phyloP scores from a whole-genome alignment of 805 yeast species.

The Diddensiella caesifluorescens region DNA sequence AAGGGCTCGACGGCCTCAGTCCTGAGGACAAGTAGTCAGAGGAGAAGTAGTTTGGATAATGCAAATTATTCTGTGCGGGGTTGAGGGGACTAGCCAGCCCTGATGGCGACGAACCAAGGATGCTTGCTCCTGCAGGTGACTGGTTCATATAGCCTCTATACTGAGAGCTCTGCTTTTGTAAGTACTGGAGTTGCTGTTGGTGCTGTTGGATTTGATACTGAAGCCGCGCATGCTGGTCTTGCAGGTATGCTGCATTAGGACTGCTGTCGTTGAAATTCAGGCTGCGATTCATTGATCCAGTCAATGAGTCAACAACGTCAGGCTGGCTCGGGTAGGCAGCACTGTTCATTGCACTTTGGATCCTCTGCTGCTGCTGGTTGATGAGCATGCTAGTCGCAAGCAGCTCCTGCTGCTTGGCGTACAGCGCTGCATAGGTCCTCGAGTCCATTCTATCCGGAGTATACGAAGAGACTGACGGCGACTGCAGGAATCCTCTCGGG shows the following conservation, averaged over 20 bases:
- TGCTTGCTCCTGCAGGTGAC: conserved; percentile 12
- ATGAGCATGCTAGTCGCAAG: conserved; percentile 29
- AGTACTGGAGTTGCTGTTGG: conserved; percentile 15
- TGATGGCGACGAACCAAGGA: too few relatives aligned
- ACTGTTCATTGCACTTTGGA: conserved; percentile 28
- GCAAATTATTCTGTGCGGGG: too few relatives aligned
- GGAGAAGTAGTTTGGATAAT: too few relatives aligned
- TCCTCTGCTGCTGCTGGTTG: conserved; percentile 33
- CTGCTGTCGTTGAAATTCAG: neutral
- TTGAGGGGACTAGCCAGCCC: too few relatives aligned
- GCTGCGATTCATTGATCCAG: neutral
- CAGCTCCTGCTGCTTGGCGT: conserved; percentile 33
- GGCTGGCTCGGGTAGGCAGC: conserved; percentile 10
- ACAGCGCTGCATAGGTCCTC: conserved; percentile 29
- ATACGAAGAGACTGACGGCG: conserved; percentile 9
- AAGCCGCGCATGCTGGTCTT: conserved; percentile 2
- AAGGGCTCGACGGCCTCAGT: conserved; percentile 22
- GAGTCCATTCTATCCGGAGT: conserved; percentile 2
- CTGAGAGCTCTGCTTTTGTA: conserved; percentile 10
- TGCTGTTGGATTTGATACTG: conserved; percentile 5
- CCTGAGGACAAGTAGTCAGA: too few relatives aligned
- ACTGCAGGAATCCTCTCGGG: conserved; percentile 1
- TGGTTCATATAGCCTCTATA: neutral
- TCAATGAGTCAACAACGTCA: neutral
- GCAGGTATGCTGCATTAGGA: neutral